Percentiles rank a stretch among this genome's conserved stretches.
phyloP scores from a whole-genome alignment of 169 alveolate species.

The Eimeria acervulina region DNA sequence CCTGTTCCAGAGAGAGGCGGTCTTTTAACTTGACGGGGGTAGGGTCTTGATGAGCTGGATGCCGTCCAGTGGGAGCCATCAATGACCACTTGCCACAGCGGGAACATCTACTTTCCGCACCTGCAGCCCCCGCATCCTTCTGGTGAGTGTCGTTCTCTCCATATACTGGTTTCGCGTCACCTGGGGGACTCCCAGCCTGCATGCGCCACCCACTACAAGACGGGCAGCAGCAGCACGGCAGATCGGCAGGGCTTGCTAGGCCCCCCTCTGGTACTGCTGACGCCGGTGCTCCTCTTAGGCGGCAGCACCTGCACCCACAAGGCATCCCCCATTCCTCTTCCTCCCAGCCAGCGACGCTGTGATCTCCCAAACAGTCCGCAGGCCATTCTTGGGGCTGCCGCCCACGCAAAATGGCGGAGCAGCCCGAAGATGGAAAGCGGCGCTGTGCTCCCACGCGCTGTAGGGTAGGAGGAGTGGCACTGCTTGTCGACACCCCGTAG shows the following conservation, averaged over 20 bases:
- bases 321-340: neutral
- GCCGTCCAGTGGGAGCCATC: neutral
- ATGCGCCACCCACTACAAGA: constrained; percentile 1
- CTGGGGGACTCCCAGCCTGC: neutral
- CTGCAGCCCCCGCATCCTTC: neutral
- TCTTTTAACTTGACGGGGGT: neutral
- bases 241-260: neutral
- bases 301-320: constrained; percentile 73
- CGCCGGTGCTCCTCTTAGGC: constrained; percentile 8
- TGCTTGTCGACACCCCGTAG: constrained; percentile 47
- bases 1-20: constrained; percentile 15
- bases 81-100: constrained; percentile 49
- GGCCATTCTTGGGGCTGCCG: neutral
- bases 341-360: neutral
- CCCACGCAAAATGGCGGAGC: neutral
- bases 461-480: neutral
- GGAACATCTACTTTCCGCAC: constrained; percentile 15
- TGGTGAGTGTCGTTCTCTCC: neutral
- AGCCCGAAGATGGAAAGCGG: neutral
- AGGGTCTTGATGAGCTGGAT: neutral
- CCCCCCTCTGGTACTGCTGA: neutral
- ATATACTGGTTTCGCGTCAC: neutral
- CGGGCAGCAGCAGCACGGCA: constrained; percentile 60
- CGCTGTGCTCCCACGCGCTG: neutral
- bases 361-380: neutral